These are phyloP conservation scores for Asterochloris erici DNA, from an alignment of 139 green algal genomes.

Conservation along the genomic window DNA sequence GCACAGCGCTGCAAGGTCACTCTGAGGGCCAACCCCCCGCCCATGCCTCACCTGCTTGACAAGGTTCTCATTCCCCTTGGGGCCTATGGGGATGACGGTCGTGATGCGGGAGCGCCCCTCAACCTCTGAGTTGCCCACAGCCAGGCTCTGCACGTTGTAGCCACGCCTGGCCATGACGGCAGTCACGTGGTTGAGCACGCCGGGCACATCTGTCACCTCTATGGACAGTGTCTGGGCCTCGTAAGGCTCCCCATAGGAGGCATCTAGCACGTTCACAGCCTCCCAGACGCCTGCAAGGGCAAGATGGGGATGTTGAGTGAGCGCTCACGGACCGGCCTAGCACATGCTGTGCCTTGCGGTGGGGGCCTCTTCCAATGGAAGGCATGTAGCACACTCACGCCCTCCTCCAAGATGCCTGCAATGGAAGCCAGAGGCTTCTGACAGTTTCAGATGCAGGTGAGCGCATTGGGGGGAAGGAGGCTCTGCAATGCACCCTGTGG, in stretches of 20 bases:
- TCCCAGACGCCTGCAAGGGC: conserved; percentile 39
- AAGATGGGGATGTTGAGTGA: no score
- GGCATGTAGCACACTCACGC: no score
- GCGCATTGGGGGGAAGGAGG: no score
- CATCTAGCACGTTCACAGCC: conserved; percentile 71
- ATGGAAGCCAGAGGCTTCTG: no score
- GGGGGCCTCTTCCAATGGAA: no score
- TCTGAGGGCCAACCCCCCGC: no score
- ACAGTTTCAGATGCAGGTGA: no score
- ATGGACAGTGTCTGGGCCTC: conserved; percentile 85
- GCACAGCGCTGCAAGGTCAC: conserved; percentile 54
- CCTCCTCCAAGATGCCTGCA: no score
- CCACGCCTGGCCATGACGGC: conserved; percentile 92
- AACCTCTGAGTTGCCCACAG: conserved; percentile 85
- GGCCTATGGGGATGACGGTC: conserved; percentile 86
- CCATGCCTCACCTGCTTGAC: conserved; percentile 88
- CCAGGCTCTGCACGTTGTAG: conserved; percentile 97
- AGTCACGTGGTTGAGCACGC: conserved; percentile 96
- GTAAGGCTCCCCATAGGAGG: conserved; percentile 36
- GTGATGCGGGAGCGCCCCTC: conserved; percentile 85
- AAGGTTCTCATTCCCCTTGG: conserved; percentile 71
- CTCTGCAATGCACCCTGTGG: no score
- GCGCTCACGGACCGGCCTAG: no score
- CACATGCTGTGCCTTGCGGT: no score
- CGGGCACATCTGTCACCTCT: conserved; percentile 83